These are phyloP conservation scores for Solanum microdontum DNA, from an alignment of 257 asterid species.

Conservation along the genomic window DNA sequence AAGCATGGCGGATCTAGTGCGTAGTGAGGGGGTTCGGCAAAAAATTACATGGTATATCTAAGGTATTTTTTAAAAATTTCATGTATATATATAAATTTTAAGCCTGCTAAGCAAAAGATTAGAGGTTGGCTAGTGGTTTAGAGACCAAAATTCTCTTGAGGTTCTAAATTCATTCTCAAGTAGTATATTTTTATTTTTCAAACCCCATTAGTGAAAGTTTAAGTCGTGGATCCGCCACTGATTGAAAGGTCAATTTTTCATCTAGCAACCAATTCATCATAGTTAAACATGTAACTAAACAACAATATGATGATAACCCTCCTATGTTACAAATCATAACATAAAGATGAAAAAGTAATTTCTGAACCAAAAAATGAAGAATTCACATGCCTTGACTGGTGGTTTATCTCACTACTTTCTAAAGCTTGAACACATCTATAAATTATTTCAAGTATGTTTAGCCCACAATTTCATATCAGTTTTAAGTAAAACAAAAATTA, in stretches of 20 bases:
- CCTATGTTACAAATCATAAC: neutral
- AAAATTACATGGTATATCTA: neutral
- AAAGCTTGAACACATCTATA: neutral
- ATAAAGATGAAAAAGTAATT: neutral
- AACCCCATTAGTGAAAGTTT: neutral
- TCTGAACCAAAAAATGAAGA: neutral
- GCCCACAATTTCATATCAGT: neutral
- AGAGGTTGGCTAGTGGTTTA: neutral
- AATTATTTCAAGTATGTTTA: neutral
- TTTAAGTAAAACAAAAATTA: neutral
- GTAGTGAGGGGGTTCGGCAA: neutral
- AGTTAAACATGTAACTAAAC: neutral
- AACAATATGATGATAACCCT: neutral
- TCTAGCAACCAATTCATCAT: neutral
- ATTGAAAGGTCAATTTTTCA: neutral
- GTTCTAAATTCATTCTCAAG: neutral
- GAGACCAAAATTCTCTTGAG: neutral
- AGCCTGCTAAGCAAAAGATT: neutral
- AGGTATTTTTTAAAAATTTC: neutral
- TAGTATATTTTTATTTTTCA: neutral
- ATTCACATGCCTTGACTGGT: neutral
- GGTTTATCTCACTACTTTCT: neutral
- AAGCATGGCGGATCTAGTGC: neutral
- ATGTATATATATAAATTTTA: neutral
- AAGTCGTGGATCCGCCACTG: neutral